These are phyloP conservation scores for Creolimax fragrantissima DNA, from an alignment of 78 protist genomes.

Conservation along the genomic window DNA sequence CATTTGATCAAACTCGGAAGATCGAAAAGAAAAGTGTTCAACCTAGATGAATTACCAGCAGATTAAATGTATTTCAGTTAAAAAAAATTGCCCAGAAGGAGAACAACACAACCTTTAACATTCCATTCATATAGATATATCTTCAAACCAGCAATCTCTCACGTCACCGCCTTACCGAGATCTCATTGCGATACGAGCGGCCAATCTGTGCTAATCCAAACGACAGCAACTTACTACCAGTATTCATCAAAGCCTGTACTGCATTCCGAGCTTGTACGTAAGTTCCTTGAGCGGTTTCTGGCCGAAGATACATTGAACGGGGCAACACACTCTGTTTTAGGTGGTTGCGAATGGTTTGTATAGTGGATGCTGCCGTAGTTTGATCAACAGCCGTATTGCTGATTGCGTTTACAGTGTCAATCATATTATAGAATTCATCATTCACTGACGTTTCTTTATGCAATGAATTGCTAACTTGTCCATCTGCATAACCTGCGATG, in stretches of 20 bases:
- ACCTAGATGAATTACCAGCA: not conserved
- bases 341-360: not conserved
- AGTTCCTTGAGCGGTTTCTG: conserved; percentile 4
- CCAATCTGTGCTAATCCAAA: conserved; percentile 6
- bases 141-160: not conserved
- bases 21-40: not conserved
- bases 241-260: not conserved
- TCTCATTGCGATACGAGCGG: not conserved
- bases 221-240: not conserved
- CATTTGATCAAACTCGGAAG: not conserved
- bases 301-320: not conserved
- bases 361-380: no score
- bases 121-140: not conserved
- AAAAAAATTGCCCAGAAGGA: not conserved
- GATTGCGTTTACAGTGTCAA: not conserved
- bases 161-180: not conserved
- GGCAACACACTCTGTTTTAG: not conserved
- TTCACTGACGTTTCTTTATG: no score
- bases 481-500: not conserved
- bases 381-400: not conserved
- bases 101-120: not conserved
- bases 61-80: not conserved
- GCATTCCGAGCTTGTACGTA: not conserved
- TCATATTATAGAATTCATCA: not conserved
- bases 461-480: not conserved